Evolutionary conservation across 352 stramenopile species (phyloP).

Genomic region (Phytophthora sp.): DNA sequence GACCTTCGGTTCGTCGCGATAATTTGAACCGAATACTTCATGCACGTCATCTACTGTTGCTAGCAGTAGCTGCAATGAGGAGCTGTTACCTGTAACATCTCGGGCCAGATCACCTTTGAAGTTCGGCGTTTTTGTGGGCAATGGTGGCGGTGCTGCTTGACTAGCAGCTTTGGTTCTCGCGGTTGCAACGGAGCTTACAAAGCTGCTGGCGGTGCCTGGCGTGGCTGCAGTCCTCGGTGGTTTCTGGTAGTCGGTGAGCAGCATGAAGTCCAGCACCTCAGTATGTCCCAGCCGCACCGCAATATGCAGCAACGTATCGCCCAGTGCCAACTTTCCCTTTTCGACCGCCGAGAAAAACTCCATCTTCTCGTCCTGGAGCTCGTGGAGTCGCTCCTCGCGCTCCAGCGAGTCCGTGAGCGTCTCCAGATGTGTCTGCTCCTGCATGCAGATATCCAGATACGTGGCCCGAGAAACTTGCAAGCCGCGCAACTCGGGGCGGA

Average conservation of each 20-base stretch:
- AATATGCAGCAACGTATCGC: conserved; percentile 78
- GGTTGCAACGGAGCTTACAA: not conserved
- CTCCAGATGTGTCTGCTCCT: conserved; percentile 62
- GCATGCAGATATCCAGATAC: conserved; percentile 78
- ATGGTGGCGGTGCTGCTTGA: conserved; percentile 2
- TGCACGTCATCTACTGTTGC: conserved; percentile 65
- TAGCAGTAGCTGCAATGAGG: conserved; percentile 53
- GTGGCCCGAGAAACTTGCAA: conserved; percentile 80
- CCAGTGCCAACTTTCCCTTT: conserved; percentile 57
- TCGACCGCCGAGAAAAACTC: conserved; percentile 75
- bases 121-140: conserved; percentile 59
- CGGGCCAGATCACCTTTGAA: conserved; percentile 65
- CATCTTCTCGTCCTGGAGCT: conserved; percentile 78
- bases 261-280: conserved; percentile 63
- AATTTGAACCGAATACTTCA: conserved; percentile 64
- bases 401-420: conserved; percentile 65
- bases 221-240: conserved; percentile 6
- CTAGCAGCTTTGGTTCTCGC: not conserved
- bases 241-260: conserved; percentile 57
- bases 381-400: conserved; percentile 47
- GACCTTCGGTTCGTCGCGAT: conserved; percentile 64
- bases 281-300: conserved; percentile 60
- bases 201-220: conserved; percentile 6
- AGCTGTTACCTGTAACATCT: conserved; percentile 45
- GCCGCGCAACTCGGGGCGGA: conserved; percentile 46